Base-by-base conservation (phyloP, 2,329 filamentous ascomycete species). In the Pseudodiploospora longispora region DNA sequence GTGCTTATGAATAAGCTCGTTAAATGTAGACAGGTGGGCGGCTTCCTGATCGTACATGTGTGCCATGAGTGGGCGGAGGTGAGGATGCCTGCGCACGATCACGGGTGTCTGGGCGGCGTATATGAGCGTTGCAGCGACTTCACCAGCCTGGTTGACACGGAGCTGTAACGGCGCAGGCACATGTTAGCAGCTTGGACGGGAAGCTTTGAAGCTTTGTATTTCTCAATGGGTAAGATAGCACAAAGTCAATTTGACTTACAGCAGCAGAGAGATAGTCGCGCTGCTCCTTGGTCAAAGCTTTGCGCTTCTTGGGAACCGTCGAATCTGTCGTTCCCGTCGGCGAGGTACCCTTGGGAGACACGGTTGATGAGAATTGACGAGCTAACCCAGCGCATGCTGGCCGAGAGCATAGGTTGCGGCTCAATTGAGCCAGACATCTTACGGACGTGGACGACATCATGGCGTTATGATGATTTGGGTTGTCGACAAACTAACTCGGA, bases 41-140 rank as follows among this genome's bases (percentile, higher is more conserved):
- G 80, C 88, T 71, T 98, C 93, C 64, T 98, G 93, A 57, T 93
- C 87, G 71, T 95, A 90, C 93, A 98, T 98, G 74, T 97, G 93
- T 56, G 83, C 80, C 88, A 98, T 95, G 30, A 97, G 70, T 0
- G 88, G 85, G 6, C 87, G 83, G 12, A 98, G 81, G 60, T 95
- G 86, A 1, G 93, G 91, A 62, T 96, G 83, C 4, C 83, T 78
- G 52, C 79, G 77, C 45, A 88, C 74, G 42, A 97, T 69, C n/a
- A 83, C 78, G 1, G 90, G 88, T 1, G 82, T 91, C 65, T 98
- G 93, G 2, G 87, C 83, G 1, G 80, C 82, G 70, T 97, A 98
- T 64, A 98, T 98, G 44, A 95, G 79, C 28, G 87, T 91, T 30
- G 93, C 93, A 43, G 93, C 93, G n/a, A 98, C 80, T 68, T 98